A percentile compares a stretch with the other conserved stretches of the same genome.
Conservation (phyloP, 140 eudicot species). For the Senecio squalidus region DNA sequence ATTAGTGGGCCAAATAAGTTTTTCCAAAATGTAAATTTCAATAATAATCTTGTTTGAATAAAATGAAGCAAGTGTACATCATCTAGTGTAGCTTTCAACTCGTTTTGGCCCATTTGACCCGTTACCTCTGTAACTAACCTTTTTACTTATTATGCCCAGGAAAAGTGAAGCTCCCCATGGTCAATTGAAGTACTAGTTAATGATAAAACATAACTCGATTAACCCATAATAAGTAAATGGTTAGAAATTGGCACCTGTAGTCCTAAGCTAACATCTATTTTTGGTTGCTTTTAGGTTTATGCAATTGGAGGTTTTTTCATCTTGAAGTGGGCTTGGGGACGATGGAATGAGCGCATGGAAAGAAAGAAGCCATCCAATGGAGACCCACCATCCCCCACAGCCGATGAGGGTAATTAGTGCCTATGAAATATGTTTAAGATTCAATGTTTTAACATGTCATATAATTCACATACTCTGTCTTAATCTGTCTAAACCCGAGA, state of each 20-base stretch:
- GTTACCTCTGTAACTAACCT: not conserved
- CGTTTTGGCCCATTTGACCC: not conserved
- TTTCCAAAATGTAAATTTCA: too few relatives aligned
- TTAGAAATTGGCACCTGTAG: not conserved
- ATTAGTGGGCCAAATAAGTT: too few relatives aligned
- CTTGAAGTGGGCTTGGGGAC: conserved; percentile 67
- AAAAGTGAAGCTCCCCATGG: too few relatives aligned
- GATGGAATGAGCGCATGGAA: conserved; percentile 63
- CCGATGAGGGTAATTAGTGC: conserved; percentile 18
- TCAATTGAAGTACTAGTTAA: too few relatives aligned
- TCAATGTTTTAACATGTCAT: conserved; percentile 11
- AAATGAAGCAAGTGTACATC: too few relatives aligned
- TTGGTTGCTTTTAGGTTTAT: conserved; percentile 48
- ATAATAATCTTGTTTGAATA: too few relatives aligned
- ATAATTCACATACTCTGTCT: conserved; percentile 22
- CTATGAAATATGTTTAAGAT: conserved; percentile 22
- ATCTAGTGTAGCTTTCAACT: too few relatives aligned
- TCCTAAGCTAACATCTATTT: not conserved
- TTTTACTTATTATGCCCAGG: not conserved
- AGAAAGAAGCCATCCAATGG: conserved; percentile 41
- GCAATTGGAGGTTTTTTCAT: conserved; percentile 71
- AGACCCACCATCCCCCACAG: conserved; percentile 37
- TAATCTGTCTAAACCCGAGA: conserved; percentile 24
- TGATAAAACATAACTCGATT: not conserved
- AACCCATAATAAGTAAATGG: too few relatives aligned